phyloP scores from a whole-genome alignment of 495 filamentous ascomycete species.

The Aspergillus indologenus region DNA sequence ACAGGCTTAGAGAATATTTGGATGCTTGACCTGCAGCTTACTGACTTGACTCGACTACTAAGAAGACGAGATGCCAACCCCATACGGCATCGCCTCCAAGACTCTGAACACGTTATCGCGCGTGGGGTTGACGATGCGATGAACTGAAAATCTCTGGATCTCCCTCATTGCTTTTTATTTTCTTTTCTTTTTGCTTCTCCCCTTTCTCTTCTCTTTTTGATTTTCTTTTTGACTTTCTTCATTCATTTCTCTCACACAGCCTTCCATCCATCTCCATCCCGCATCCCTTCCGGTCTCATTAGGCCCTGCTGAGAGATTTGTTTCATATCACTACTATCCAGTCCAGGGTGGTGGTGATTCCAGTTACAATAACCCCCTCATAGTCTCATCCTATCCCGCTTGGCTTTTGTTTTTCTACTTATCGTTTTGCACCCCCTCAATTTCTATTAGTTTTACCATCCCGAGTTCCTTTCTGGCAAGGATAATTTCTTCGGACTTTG shows the following conservation, averaged over 20 bases:
- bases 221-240: not conserved
- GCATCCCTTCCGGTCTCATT: not conserved
- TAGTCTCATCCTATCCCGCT: not conserved
- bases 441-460: not conserved
- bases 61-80: not conserved
- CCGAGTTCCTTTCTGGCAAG: not conserved
- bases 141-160: not conserved
- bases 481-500: not conserved
- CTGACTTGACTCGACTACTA: not conserved
- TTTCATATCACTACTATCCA: not conserved
- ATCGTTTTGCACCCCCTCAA: not conserved
- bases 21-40: slow-evolving; percentile 3
- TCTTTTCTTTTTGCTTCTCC: slow-evolving; percentile 5
- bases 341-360: not conserved
- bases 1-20: not conserved
- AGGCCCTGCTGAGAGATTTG: not conserved
- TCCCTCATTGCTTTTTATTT: slow-evolving; percentile 11
- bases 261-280: too few relatives aligned
- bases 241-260: not conserved
- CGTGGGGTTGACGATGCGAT: slow-evolving; percentile 19
- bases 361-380: too few relatives aligned
- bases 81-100: not conserved
- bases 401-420: not conserved
- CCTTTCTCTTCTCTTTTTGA: not conserved
- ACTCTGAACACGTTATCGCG: slow-evolving; percentile 7